phyloP scores from a whole-genome alignment of 176 grass and related monocot species.

The Sorghum bicolor region Sorghum_bicolor_NCBIv3 NC_012879.2:46312001-46312500 shows the following conservation, averaged over 20 bases:
- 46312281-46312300: neutral
- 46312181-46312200: neutral
- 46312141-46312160: neutral
- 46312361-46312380: neutral
- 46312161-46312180: neutral
- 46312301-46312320: neutral
- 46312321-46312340: neutral
- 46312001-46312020: neutral
- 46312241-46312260: neutral
- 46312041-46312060: neutral
- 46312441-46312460: neutral
- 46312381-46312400: neutral
- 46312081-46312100: neutral
- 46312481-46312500: neutral
- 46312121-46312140: neutral
- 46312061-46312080: neutral
- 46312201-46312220: neutral
- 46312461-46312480: neutral
- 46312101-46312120: neutral
- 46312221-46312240: neutral
- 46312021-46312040: neutral
- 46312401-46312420: slow-evolving; percentile 4
- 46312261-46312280: neutral
- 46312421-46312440: neutral
- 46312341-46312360: neutral